Conservation (phyloP, 306 rosid genomes). For the Vigna radiata region DNA sequence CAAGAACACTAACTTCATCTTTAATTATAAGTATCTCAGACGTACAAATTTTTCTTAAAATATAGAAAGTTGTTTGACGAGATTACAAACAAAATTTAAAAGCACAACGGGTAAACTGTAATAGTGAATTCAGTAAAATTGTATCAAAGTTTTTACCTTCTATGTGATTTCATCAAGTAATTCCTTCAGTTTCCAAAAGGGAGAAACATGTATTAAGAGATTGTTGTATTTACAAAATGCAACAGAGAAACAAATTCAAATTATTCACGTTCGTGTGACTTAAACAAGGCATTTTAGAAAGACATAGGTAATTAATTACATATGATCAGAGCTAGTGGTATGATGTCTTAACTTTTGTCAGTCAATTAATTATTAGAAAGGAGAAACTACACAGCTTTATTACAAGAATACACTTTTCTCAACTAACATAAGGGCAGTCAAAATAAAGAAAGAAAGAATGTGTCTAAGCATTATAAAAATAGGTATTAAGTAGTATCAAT, state of each 20-base stretch:
- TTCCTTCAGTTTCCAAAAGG: slow-evolving; percentile 4
- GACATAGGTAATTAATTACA: background rate
- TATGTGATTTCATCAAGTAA: background rate
- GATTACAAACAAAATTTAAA: background rate
- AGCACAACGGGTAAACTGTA: background rate
- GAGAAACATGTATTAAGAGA: background rate
- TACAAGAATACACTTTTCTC: background rate
- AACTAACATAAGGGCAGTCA: slow-evolving; percentile 1
- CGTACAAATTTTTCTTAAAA: background rate
- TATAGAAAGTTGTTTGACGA: background rate
- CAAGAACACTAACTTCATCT: slow-evolving; percentile 28
- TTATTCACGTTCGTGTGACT: background rate
- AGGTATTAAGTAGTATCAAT: background rate
- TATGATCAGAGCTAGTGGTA: background rate
- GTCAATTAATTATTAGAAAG: slow-evolving; percentile 7
- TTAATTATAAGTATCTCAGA: slow-evolving; percentile 27
- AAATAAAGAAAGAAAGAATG: slow-evolving; percentile 7
- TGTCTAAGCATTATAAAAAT: background rate
- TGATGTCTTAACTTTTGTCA: background rate
- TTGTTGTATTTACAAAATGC: background rate
- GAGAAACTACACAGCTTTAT: slow-evolving; percentile 23
- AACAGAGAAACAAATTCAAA: slow-evolving; percentile 12
- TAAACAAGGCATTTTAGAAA: slow-evolving; percentile 17
- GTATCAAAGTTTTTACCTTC: background rate
- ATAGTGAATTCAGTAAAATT: background rate